These are phyloP conservation scores for Amylocystis lapponica DNA, from an alignment of 768 basidiomycete species.

Conservation along the genomic window DNA sequence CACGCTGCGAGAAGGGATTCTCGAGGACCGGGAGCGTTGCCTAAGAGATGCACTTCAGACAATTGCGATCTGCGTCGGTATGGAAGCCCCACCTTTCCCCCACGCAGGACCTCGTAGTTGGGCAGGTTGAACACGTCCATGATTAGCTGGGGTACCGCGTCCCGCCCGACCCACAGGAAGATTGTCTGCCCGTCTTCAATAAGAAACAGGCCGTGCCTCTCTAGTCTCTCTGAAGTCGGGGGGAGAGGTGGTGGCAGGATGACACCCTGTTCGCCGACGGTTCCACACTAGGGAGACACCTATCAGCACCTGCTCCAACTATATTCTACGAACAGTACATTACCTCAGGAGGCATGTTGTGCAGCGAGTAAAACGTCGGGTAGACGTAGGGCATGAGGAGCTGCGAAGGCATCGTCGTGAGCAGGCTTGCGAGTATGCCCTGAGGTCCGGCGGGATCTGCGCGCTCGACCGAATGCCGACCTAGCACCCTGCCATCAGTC, in stretches of 20 bases:
- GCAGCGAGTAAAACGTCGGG: conserved; percentile 91
- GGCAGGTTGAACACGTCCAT: conserved; percentile 92
- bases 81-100: conserved; percentile 69
- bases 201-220: conserved; percentile 91
- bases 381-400: conserved; percentile 90
- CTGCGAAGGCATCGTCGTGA: conserved; percentile 90
- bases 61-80: neutral
- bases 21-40: conserved; percentile 86
- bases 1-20: conserved; percentile 91
- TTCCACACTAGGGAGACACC: conserved; percentile 60
- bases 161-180: conserved; percentile 97
- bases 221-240: conserved; percentile 90
- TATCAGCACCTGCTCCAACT: neutral
- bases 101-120: conserved; percentile 81
- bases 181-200: conserved; percentile 98
- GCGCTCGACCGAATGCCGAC: conserved; percentile 94
- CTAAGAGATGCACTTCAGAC: conserved; percentile 32
- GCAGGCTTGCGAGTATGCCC: conserved; percentile 92
- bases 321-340: neutral
- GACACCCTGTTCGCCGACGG: conserved; percentile 83
- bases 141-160: conserved; percentile 93
- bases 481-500: conserved; percentile 31
- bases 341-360: conserved; percentile 93
- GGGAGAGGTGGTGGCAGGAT: conserved; percentile 86
- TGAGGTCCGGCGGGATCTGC: conserved; percentile 93